These are phyloP conservation scores for Vitis hybrid DNA, from an alignment of 177 flowering plant genomes.

Conservation along the genomic window DNA sequence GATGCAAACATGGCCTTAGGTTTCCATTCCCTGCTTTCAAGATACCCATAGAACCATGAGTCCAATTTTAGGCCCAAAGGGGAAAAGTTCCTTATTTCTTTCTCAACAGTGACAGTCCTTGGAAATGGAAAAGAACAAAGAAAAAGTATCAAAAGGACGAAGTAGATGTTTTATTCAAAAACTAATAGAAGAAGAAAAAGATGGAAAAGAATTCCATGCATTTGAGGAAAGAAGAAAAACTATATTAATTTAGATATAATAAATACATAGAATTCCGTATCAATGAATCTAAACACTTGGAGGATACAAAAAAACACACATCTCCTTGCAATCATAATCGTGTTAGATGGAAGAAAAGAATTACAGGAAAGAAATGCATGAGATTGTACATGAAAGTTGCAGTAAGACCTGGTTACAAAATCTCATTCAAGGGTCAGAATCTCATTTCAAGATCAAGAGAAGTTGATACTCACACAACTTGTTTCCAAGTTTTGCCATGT, in stretches of 20 bases:
- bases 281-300: not conserved
- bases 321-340: constrained; percentile 3
- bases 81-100: too few species aligned
- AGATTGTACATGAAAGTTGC: constrained; percentile 16
- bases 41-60: too few species aligned
- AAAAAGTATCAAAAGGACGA: too few species aligned
- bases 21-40: too few species aligned
- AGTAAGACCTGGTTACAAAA: not conserved
- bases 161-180: too few species aligned
- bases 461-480: not conserved
- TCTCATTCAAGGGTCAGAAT: not conserved
- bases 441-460: not conserved
- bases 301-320: constrained; percentile 11
- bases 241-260: not conserved
- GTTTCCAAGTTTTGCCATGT: not conserved
- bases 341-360: constrained; percentile 2
- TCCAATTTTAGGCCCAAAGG: too few species aligned
- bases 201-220: too few species aligned
- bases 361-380: not conserved
- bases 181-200: too few species aligned
- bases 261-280: constrained; percentile 3
- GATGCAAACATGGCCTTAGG: too few species aligned
- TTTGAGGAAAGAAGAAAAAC: too few species aligned
- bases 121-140: too few species aligned
- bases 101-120: too few species aligned